These are phyloP conservation scores for Trametes polyzona DNA, from an alignment of 1,284 basidiomycete species.

Conservation along the genomic window DNA sequence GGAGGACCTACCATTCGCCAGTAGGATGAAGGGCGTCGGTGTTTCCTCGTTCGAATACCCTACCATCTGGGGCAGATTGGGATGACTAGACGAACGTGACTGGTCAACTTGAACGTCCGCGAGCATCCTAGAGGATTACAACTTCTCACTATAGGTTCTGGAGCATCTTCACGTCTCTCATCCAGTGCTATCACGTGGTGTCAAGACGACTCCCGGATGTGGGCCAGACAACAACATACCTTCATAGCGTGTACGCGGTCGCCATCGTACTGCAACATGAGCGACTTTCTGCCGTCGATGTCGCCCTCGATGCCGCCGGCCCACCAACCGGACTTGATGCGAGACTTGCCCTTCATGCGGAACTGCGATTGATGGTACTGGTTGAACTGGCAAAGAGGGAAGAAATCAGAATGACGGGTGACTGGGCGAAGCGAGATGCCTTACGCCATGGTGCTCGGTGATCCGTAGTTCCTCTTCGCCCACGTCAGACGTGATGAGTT, in stretches of 20 bases:
- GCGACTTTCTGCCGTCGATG: slow-evolving; percentile 41
- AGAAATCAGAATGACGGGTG: too few species aligned
- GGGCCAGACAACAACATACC: too few species aligned
- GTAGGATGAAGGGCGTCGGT: slow-evolving; percentile 52
- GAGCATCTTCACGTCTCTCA: slow-evolving; percentile 54
- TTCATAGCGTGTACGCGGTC: slow-evolving; percentile 37
- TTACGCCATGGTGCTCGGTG: slow-evolving; percentile 42
- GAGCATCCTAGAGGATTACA: not conserved
- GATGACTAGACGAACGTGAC: slow-evolving; percentile 43
- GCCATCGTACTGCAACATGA: slow-evolving; percentile 51
- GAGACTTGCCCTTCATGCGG: slow-evolving; percentile 40
- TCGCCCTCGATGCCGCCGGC: slow-evolving; percentile 44
- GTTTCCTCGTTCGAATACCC: slow-evolving; percentile 53
- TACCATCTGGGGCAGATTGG: slow-evolving; percentile 56
- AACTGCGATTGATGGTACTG: slow-evolving; percentile 56
- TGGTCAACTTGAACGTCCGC: not conserved
- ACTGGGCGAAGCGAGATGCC: not conserved
- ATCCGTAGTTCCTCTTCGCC: slow-evolving; percentile 13
- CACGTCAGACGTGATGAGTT: slow-evolving; percentile 4
- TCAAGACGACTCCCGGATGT: too few species aligned
- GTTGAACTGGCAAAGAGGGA: slow-evolving; percentile 42
- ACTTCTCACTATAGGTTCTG: slow-evolving; percentile 51
- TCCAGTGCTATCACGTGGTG: slow-evolving; percentile 44
- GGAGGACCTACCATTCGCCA: slow-evolving; percentile 58
- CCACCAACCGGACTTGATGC: slow-evolving; percentile 51